These are phyloP conservation scores for Phytopythium oedochilum DNA, from an alignment of 352 stramenopile species.

Conservation along the genomic window DNA sequence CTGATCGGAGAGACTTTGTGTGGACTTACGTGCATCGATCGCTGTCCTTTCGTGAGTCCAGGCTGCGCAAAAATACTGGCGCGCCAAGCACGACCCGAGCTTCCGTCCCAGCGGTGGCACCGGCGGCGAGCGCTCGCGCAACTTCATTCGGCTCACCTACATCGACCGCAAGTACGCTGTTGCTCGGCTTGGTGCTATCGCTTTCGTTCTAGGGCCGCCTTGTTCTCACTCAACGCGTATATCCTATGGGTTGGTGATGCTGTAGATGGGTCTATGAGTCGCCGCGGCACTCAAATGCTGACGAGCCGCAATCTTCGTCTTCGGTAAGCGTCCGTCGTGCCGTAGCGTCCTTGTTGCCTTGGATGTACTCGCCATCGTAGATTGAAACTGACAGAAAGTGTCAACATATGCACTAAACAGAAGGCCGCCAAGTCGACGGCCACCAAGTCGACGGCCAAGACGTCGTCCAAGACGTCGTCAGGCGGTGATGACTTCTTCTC, in stretches of 20 bases:
- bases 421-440: constrained; percentile 41
- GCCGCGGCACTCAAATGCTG: constrained; percentile 39
- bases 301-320: constrained; percentile 22
- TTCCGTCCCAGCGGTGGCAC: constrained; percentile 69
- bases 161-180: constrained; percentile 73
- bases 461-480: constrained; percentile 4
- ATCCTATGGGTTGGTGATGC: not conserved
- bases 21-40: too few species aligned
- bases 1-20: too few species aligned
- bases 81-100: constrained; percentile 74
- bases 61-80: constrained; percentile 84
- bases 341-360: not conserved
- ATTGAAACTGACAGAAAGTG: not conserved
- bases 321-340: constrained; percentile 20
- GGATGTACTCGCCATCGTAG: too few species aligned
- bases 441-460: constrained; percentile 42
- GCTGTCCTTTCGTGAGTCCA: constrained; percentile 54
- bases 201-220: too few species aligned
- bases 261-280: constrained; percentile 78
- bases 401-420: too few species aligned
- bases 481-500: constrained; percentile 49
- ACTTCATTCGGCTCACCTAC: constrained; percentile 87
- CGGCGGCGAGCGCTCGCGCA: constrained; percentile 79
- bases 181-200: not conserved
- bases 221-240: too few species aligned